Base-by-base conservation (phyloP, 805 yeast species). In the Suhomyces pyralidae region DNA sequence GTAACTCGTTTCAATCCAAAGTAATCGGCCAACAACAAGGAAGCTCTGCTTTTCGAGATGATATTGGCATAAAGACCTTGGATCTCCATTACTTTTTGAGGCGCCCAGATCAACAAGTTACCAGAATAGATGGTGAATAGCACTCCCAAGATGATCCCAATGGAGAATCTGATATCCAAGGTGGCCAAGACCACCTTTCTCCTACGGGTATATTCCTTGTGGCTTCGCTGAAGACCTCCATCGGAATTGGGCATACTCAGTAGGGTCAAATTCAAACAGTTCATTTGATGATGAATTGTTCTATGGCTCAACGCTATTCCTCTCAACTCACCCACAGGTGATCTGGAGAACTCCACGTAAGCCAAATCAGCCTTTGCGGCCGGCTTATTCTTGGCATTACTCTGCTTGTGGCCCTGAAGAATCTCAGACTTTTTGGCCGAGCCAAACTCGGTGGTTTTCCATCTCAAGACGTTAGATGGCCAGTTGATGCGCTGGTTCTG, bases 291-390 rank as follows among this genome's bases (percentile, higher is more conserved):
- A 64, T 88, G 79, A 6, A 94, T 81, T 0, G 97, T 91, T 54
- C 90, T 77, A 66, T 94, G 98, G 22, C 94, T 88, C 64, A 94
- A 81, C 1, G 96, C 97, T 34, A 94, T 96, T 15, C 99, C 99
- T 53, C 97, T 78, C 34, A 91, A 70, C 58, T 92, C 96, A 2
- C 98, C 98, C 25, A 88, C 82, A 0, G 97, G 96, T 1, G 96
- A 87, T 59, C 92, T 81, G 0, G 94, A 83, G 63, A 88, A 94
- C 70, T 94, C 99, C 12, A 94, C 92, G 62, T 94, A 94, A 0
- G 98, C 97, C 53, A 94, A 72, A 62, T 90, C 96, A 17, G 68
- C 58, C 40, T 57, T 60, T 24, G 55, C 42, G 12, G 52, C 43
- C 30, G 48, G 50, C 44, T 54, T 53, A 51, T 56, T 53, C 40